These are phyloP conservation scores for Cordyceps sp. DNA, from an alignment of 2,329 filamentous ascomycete species.

Conservation along the genomic window DNA sequence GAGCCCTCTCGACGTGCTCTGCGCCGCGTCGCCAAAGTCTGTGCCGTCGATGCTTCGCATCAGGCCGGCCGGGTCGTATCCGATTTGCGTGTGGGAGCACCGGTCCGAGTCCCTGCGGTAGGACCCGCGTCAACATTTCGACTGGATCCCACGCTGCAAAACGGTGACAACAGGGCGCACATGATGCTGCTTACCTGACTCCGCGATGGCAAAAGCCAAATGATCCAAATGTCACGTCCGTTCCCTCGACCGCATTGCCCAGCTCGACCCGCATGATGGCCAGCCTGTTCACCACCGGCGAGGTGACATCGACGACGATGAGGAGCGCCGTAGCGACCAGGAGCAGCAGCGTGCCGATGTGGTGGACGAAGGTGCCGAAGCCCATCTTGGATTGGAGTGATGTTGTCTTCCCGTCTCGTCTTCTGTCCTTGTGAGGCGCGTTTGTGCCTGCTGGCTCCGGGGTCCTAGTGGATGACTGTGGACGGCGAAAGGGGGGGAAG, in stretches of 20 bases:
- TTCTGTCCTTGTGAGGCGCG: too few relatives aligned
- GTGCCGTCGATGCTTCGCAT: slow-evolving; percentile 20
- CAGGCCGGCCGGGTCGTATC: slow-evolving; percentile 36
- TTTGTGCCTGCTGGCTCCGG: too few relatives aligned
- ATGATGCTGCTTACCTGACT: slow-evolving; percentile 12
- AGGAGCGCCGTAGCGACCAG: slow-evolving; percentile 37
- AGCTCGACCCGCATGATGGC: slow-evolving; percentile 36
- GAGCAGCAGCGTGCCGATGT: slow-evolving; percentile 40
- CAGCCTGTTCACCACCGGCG: slow-evolving; percentile 39
- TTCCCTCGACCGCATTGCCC: slow-evolving; percentile 14
- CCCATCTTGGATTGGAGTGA: slow-evolving; percentile 24
- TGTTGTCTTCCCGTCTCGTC: too few relatives aligned
- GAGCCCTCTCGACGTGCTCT: slow-evolving; percentile 28
- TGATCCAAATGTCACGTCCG: slow-evolving; percentile 35
- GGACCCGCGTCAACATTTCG: too few relatives aligned
- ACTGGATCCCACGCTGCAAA: too few relatives aligned
- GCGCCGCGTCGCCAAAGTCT: slow-evolving; percentile 23
- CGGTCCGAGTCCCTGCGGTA: slow-evolving; percentile 19
- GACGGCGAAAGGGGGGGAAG: too few relatives aligned
- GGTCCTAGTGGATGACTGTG: too few relatives aligned
- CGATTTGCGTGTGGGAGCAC: slow-evolving; percentile 31
- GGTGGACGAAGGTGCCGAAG: slow-evolving; percentile 32
- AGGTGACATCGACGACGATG: slow-evolving; percentile 38
- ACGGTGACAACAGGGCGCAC: too few relatives aligned
- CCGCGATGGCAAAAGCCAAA: slow-evolving; percentile 38